Conservation (phyloP, 768 basidiomycete species). For the Auricularia cornea region DNA sequence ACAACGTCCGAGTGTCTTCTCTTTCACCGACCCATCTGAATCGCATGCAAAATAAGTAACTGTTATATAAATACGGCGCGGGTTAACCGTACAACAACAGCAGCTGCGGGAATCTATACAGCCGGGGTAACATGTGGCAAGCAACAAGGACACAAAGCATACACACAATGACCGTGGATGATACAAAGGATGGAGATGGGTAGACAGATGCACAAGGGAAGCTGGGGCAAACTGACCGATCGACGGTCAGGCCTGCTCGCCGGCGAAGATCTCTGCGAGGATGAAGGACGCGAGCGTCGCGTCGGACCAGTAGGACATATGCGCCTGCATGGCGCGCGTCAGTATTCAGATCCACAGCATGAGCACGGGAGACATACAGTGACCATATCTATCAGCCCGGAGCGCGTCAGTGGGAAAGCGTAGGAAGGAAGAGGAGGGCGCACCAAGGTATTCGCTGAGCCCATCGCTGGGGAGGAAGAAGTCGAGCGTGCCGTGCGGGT, state of each 20-base stretch:
- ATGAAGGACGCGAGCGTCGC: slow-evolving; percentile 31
- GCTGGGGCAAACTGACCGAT: too few species aligned
- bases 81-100: too few species aligned
- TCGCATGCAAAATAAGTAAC: too few species aligned
- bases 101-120: too few species aligned
- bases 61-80: too few species aligned
- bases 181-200: too few species aligned
- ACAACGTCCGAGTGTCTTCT: too few species aligned
- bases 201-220: too few species aligned
- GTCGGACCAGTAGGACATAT: slow-evolving; percentile 32
- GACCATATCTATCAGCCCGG: slow-evolving; percentile 10
- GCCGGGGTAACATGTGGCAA: too few species aligned
- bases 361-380: neutral
- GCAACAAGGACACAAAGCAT: too few species aligned
- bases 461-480: slow-evolving; percentile 31
- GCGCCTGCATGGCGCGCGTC: slow-evolving; percentile 13
- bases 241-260: slow-evolving; percentile 12
- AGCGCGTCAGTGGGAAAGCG: neutral
- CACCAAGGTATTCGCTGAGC: slow-evolving; percentile 31
- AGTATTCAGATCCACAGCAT: neutral
- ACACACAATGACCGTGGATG: too few species aligned
- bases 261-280: slow-evolving; percentile 31
- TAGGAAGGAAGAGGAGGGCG: slow-evolving; percentile 6
- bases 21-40: too few species aligned
- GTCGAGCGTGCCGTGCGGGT: slow-evolving; percentile 36